Evolutionary conservation across 202 grass and related monocot species (phyloP).

Genomic region (Schoenoplectus tabernaemontani): DNA sequence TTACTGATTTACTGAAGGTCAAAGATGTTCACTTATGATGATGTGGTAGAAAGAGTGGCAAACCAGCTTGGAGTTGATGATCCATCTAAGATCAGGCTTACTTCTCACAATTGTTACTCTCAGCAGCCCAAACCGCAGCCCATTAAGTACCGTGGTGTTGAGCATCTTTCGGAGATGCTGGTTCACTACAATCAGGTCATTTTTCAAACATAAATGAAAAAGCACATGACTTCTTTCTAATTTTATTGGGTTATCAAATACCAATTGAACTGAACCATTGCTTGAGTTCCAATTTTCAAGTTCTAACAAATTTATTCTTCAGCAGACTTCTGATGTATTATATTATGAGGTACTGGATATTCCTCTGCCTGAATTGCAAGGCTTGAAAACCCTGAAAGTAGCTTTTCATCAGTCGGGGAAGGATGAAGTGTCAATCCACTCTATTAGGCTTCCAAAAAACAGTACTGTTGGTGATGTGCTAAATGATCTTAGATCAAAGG

Average conservation of each 20-base stretch:
- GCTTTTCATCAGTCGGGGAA: constrained; percentile 88
- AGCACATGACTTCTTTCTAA: neutral
- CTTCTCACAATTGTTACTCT: constrained; percentile 98
- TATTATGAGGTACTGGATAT: constrained; percentile 99
- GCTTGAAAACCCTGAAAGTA: constrained; percentile 93
- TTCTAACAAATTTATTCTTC: constrained; percentile 13
- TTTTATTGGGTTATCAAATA: neutral
- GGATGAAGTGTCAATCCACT: constrained; percentile 87
- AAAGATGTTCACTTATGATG: constrained; percentile 84
- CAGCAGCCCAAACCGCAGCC: constrained; percentile 98
- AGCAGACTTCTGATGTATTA: constrained; percentile 95
- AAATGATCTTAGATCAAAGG: constrained; percentile 81
- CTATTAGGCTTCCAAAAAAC: constrained; percentile 91
- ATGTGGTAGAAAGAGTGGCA: constrained; percentile 96
- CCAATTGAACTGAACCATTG: neutral
- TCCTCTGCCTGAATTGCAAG: constrained; percentile 95
- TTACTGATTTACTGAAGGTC: constrained; percentile 62
- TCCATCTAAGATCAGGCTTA: constrained; percentile 93
- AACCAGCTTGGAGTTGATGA: constrained; percentile 79
- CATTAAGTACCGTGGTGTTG: constrained; percentile 82
- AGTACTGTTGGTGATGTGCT: constrained; percentile 93
- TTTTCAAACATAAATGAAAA: constrained; percentile 2
- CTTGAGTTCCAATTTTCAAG: neutral
- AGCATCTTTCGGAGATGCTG: constrained; percentile 84
- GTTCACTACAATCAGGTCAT: constrained; percentile 96